Base-by-base conservation (phyloP, 2,329 filamentous ascomycete genomes). In the Fulvia fulva region DNA sequence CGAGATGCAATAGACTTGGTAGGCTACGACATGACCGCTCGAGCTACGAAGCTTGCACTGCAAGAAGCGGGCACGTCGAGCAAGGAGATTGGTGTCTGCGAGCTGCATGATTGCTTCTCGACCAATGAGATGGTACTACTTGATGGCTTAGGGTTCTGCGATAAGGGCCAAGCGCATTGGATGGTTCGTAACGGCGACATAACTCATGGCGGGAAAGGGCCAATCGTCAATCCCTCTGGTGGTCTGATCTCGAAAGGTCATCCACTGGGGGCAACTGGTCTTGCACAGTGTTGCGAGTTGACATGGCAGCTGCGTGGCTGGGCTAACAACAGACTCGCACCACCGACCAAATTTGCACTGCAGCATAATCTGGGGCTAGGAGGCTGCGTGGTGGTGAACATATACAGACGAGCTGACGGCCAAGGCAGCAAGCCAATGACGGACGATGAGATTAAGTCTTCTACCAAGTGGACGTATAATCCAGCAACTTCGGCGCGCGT, bases 191-290 rank as follows among this genome's bases (percentile, higher is more conserved):
- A 76, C 14, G 92, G 92, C 23, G 91, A 92, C 69, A 96, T 97
- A 70, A 97, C 93, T 1, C 96, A 97, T 73, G 91, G 92, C 55
- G 83, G 89, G 49, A 83, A 84, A 69, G 85, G 81, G 60, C 80
- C 90, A 73, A 83, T 97, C 62, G 84, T 97, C 74, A 97, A 97
- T 76, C 93, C 93, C 1, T 96, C 90, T 0, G 59, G 59, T 12
- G 93, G 93, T 1, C 83, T 97, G 57, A 97, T 97, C 70, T 94
- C 89, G 63, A 97, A 97, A 79, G 93, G 93, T 45, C 93, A 97
- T 74, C 93, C 93, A 0, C 85, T 97, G 3, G 93, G 93, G 26
- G 93, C 93, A 0, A 96, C 91, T 0, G 93, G 93, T 21, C 83
- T 97, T 53, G 93, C 93, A 7, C 93, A 97, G 77, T 97, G 92